Percentiles rank a stretch among this genome's conserved stretches.
phyloP scores from a whole-genome alignment of 495 filamentous ascomycete genomes.

The Amphirosellinia nigrospora region DNA sequence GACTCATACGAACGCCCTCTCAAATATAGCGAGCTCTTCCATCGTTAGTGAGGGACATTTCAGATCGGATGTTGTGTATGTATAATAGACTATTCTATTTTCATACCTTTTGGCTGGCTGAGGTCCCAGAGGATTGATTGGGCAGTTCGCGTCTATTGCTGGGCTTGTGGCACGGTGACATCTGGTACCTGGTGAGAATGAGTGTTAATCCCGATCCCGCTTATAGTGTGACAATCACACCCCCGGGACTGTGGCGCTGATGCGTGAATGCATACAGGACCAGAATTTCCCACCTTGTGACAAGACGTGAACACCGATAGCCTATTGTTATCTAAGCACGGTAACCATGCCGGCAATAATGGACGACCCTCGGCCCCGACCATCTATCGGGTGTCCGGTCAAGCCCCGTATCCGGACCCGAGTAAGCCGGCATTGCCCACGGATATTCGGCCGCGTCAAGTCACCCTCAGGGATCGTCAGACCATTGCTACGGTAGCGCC shows the following conservation, averaged over 20 bases:
- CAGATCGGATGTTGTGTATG: constrained; percentile 31
- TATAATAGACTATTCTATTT: background rate
- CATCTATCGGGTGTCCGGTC: constrained; percentile 68
- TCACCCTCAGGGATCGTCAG: constrained; percentile 87
- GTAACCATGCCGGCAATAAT: constrained; percentile 81
- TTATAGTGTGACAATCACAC: background rate
- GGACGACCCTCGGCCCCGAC: constrained; percentile 73
- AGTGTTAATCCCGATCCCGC: background rate
- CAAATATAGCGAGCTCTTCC: constrained; percentile 29
- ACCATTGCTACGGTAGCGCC: constrained; percentile 91
- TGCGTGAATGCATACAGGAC: background rate
- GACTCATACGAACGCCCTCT: constrained; percentile 2
- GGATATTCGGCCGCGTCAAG: constrained; percentile 77
- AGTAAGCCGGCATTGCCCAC: constrained; percentile 65
- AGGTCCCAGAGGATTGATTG: background rate
- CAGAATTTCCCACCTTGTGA: background rate
- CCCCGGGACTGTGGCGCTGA: constrained; percentile 7
- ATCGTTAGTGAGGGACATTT: constrained; percentile 31
- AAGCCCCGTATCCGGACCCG: constrained; percentile 67
- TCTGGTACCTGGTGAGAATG: constrained; percentile 8
- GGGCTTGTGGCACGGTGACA: constrained; percentile 25
- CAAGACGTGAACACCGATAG: background rate
- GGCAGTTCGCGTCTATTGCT: background rate
- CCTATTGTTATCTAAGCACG: background rate
- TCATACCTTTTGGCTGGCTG: constrained; percentile 17